These are phyloP conservation scores for Pouteria campechiana DNA, from an alignment of 179 eudicot species.

Conservation along the genomic window DNA sequence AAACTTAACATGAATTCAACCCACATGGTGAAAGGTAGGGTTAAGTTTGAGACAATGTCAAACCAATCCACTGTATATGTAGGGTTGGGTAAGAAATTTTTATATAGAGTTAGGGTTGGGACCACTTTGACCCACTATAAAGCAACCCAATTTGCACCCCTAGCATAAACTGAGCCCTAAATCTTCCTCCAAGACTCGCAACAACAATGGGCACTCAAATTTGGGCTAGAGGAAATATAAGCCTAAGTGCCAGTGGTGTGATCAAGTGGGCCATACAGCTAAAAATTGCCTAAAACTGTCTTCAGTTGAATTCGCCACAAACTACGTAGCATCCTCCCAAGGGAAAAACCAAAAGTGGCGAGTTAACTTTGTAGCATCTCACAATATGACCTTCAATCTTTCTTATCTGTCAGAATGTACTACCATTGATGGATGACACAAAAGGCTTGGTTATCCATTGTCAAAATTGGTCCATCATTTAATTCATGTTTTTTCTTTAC, in stretches of 20 bases:
- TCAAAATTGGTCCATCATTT: background rate
- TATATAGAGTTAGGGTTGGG: too few relatives aligned
- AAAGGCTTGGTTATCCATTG: background rate
- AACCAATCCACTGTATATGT: too few relatives aligned
- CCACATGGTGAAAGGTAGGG: too few relatives aligned
- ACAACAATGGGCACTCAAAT: background rate
- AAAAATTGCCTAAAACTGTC: background rate
- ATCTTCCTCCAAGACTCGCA: background rate
- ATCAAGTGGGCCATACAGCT: background rate
- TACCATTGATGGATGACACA: background rate
- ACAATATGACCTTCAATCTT: too few relatives aligned
- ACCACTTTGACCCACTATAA: too few relatives aligned
- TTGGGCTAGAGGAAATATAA: background rate
- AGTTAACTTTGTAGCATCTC: too few relatives aligned
- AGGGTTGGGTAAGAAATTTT: too few relatives aligned
- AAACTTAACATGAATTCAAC: too few relatives aligned
- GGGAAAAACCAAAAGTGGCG: background rate
- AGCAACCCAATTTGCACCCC: too few relatives aligned
- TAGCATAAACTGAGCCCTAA: background rate
- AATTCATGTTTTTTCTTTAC: too few relatives aligned
- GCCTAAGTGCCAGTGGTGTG: background rate
- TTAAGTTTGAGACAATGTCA: too few relatives aligned
- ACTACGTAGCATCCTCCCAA: background rate
- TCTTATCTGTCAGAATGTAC: too few relatives aligned
- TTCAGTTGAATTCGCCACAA: background rate